A percentile compares a stretch with the other conserved stretches of the same genome.
These are phyloP conservation scores for Glebionis coronaria DNA, from an alignment of 129 eudicot genomes.

Conservation along the genomic window DNA sequence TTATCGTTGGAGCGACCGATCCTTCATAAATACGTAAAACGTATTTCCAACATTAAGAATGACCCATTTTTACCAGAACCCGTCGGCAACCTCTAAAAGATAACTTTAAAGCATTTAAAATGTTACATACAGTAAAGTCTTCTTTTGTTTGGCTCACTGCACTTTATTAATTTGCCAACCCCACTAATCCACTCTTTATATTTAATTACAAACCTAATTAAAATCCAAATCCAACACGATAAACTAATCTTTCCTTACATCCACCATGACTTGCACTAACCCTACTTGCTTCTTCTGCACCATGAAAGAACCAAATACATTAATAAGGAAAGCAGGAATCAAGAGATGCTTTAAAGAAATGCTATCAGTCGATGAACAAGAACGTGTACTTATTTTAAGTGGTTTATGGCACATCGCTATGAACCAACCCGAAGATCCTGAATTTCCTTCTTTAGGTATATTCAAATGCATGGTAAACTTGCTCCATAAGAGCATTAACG, in stretches of 20 bases:
- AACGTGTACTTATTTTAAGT: conserved; percentile 58
- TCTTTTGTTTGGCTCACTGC: conserved; percentile 42
- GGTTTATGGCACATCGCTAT: conserved; percentile 77
- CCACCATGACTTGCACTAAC: conserved; percentile 44
- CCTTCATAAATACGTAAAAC: too few relatives aligned
- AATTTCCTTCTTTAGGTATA: conserved; percentile 76
- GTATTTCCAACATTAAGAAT: too few relatives aligned
- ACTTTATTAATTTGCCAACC: conserved; percentile 39
- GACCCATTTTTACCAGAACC: too few relatives aligned
- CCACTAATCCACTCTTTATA: conserved; percentile 35
- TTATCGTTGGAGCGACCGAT: too few relatives aligned
- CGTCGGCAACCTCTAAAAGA: conserved; percentile 1
- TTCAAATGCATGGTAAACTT: conserved; percentile 68
- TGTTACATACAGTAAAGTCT: conserved; percentile 31
- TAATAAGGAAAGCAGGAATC: conserved; percentile 41
- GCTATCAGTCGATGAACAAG: conserved; percentile 44
- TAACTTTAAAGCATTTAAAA: conserved; percentile 6
- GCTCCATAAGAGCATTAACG: conserved; percentile 48
- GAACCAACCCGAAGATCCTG: conserved; percentile 68
- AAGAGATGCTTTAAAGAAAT: conserved; percentile 49
- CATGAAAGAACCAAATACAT: conserved; percentile 59
- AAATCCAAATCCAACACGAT: conserved; percentile 28
- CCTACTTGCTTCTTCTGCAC: conserved; percentile 78
- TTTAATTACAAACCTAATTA: conserved; percentile 19
- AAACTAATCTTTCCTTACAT: conserved; percentile 20